Evolutionary conservation across 2,329 filamentous ascomycete species (phyloP).

Genomic region (Rugonectria rugulosa): DNA sequence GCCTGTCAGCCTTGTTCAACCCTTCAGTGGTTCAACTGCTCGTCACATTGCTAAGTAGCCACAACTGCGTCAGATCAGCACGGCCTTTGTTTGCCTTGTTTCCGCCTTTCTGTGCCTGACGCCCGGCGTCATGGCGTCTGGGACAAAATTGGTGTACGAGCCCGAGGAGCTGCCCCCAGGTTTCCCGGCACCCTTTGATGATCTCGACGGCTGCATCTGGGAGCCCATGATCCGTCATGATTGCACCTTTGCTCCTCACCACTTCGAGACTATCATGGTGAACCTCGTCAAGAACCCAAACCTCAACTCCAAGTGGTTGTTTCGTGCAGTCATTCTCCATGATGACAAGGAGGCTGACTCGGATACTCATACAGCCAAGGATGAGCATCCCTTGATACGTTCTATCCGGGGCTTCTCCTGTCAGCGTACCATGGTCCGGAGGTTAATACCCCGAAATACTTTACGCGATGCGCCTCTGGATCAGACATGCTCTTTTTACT

Average conservation of each 20-base stretch:
- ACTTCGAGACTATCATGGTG: slow-evolving; percentile 73
- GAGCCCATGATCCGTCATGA: slow-evolving; percentile 60
- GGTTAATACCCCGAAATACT: slow-evolving; percentile 82
- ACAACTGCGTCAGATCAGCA: too few species aligned
- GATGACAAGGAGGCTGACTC: slow-evolving; percentile 33
- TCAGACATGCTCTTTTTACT: slow-evolving; percentile 83
- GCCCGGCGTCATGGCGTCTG: slow-evolving; percentile 23
- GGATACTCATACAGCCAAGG: not conserved
- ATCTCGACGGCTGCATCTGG: slow-evolving; percentile 50
- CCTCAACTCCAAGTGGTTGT: slow-evolving; percentile 78
- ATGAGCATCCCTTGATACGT: slow-evolving; percentile 14
- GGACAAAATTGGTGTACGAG: slow-evolving; percentile 37
- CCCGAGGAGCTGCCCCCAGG: slow-evolving; percentile 40
- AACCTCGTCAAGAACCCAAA: slow-evolving; percentile 83
- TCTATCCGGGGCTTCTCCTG: slow-evolving; percentile 45
- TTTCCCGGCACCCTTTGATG: slow-evolving; percentile 38
- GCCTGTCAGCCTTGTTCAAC: too few species aligned
- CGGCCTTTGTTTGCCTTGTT: too few species aligned
- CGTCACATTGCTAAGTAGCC: slow-evolving; percentile 2
- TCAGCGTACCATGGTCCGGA: slow-evolving; percentile 74
- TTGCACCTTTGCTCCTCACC: slow-evolving; percentile 68
- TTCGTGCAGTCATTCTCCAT: slow-evolving; percentile 76
- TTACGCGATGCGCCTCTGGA: slow-evolving; percentile 76
- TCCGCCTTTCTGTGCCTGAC: not conserved
- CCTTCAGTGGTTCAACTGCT: too few species aligned